These are phyloP conservation scores for Pichia kluyveri DNA, from an alignment of 805 yeast genomes.

Conservation along the genomic window DNA sequence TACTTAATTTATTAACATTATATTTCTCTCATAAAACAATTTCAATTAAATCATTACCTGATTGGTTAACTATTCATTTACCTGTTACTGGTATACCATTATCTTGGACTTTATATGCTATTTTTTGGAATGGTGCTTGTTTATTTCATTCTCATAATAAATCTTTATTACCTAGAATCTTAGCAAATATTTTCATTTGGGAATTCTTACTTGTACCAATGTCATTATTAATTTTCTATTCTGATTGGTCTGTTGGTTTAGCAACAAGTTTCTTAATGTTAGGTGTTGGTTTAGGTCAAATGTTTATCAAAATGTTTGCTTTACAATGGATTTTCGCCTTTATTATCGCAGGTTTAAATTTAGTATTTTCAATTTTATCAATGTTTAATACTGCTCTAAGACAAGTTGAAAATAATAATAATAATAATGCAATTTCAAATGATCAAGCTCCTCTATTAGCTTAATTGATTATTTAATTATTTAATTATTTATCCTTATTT, in stretches of 20 bases:
- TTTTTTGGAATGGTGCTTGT: conserved; percentile 84
- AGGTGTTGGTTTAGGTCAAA: conserved; percentile 64
- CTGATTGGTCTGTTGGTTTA: conserved; percentile 66
- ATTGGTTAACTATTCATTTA: conserved; percentile 53
- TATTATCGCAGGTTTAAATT: conserved; percentile 48
- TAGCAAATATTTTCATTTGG: conserved; percentile 75
- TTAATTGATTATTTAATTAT: background rate
- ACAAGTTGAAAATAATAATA: conserved; percentile 3
- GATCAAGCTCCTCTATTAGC: conserved; percentile 29
- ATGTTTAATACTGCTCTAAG: conserved; percentile 29
- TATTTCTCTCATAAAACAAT: conserved; percentile 56
- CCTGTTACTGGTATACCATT: conserved; percentile 63
- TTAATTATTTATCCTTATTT: background rate
- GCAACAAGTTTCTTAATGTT: conserved; percentile 48
- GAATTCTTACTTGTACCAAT: conserved; percentile 61
- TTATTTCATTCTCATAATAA: conserved; percentile 52
- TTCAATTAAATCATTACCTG: conserved; percentile 38
- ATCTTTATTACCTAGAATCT: conserved; percentile 47
- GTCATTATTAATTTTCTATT: conserved; percentile 44
- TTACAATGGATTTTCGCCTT: conserved; percentile 84
- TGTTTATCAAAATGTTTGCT: conserved; percentile 60
- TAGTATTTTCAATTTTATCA: conserved; percentile 40
- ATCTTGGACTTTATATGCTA: conserved; percentile 62
- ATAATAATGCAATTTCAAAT: conserved; percentile 1
- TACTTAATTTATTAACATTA: conserved; percentile 46